Evolutionary conservation across 2,329 filamentous ascomycete species (phyloP).

Genomic region (Cryphonectria nitschkei): DNA sequence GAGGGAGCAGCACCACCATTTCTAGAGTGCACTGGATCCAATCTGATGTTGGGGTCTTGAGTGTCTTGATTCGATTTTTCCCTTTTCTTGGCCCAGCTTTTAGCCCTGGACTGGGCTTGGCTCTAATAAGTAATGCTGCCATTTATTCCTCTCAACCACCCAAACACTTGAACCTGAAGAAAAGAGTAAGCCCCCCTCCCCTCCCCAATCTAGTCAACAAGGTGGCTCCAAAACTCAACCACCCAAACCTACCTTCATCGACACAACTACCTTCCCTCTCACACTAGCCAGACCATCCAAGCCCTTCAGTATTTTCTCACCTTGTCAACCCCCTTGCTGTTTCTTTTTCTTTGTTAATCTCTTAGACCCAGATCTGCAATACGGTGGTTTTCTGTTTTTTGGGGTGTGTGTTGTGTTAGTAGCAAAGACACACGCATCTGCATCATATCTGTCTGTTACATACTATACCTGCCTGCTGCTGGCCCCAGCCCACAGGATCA

Average conservation of each 20-base stretch:
- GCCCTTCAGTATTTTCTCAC: neutral
- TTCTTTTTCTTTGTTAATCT: neutral
- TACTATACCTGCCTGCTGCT: neutral
- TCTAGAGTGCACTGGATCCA: neutral
- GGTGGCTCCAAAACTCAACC: neutral
- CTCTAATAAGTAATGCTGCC: conserved; percentile 1
- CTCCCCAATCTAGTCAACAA: neutral
- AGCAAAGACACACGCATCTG: neutral
- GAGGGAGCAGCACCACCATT: neutral
- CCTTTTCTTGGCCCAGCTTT: neutral
- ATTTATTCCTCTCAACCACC: neutral
- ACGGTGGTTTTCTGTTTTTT: neutral
- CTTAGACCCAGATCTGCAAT: neutral
- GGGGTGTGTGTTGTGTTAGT: neutral
- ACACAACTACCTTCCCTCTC: neutral
- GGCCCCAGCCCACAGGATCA: neutral
- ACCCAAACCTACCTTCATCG: neutral
- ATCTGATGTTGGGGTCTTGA: neutral
- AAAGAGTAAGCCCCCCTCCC: neutral
- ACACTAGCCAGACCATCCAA: neutral
- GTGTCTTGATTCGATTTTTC: neutral
- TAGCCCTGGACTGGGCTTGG: neutral
- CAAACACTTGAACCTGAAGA: neutral
- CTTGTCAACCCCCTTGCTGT: neutral
- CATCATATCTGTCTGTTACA: neutral